These are phyloP conservation scores for Taphrina confusa DNA, from an alignment of 1,139 yeast species.

Conservation along the genomic window DNA sequence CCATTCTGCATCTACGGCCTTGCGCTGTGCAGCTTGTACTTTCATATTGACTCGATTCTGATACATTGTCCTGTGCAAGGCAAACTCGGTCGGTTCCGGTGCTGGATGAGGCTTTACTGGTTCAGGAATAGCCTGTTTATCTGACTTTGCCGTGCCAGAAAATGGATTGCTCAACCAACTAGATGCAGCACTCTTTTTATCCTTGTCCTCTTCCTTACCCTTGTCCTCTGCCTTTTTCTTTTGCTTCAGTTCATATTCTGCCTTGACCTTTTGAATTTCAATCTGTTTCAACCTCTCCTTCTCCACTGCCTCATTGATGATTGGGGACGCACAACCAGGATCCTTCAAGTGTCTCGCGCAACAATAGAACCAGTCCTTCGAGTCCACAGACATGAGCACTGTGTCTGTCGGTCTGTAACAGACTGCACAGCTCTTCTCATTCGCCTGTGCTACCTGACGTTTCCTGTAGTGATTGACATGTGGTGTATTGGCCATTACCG, in stretches of 20 bases:
- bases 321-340: conserved; percentile 60
- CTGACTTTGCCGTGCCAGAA: conserved; percentile 39
- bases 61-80: conserved; percentile 58
- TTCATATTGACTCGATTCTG: conserved; percentile 54
- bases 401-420: conserved; percentile 67
- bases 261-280: conserved; percentile 44
- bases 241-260: conserved; percentile 44
- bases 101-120: conserved; percentile 42
- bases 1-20: conserved; percentile 40
- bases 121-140: conserved; percentile 23
- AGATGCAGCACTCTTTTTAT: neutral
- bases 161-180: conserved; percentile 33
- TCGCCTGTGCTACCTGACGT: conserved; percentile 60
- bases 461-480: conserved; percentile 59
- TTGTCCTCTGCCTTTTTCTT: conserved; percentile 39
- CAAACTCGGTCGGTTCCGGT: conserved; percentile 53
- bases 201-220: conserved; percentile 37
- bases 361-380: conserved; percentile 66
- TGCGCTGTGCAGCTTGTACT: conserved; percentile 50
- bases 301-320: conserved; percentile 53
- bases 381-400: conserved; percentile 58
- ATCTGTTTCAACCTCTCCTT: conserved; percentile 52
- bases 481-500: conserved; percentile 37
- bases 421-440: conserved; percentile 60
- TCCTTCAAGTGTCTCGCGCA: conserved; percentile 68